Evolutionary conservation across 2,329 filamentous ascomycete species (phyloP).

Genomic region (Elsinoe arachidis): DNA sequence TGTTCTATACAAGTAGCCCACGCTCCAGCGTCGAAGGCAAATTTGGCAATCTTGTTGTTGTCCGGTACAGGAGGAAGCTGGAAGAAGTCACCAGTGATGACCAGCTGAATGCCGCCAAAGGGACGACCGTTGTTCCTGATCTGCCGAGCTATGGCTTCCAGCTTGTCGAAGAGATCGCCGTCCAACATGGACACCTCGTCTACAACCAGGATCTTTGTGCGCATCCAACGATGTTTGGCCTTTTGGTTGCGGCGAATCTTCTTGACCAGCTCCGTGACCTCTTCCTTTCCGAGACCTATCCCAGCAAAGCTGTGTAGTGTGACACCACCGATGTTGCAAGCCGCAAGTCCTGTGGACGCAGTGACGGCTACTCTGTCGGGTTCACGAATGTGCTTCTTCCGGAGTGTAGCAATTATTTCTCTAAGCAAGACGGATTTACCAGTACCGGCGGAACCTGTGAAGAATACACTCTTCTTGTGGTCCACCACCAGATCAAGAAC

Average conservation of each 20-base stretch:
- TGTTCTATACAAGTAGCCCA: conserved; percentile 92
- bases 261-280: conserved; percentile 68
- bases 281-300: conserved; percentile 89
- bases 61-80: conserved; percentile 92
- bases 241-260: conserved; percentile 87
- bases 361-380: conserved; percentile 85
- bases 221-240: conserved; percentile 79
- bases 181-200: conserved; percentile 99
- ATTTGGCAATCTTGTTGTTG: conserved; percentile 62
- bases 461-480: conserved; percentile 82
- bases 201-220: conserved; percentile 77
- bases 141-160: conserved; percentile 75
- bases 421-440: conserved; percentile 95
- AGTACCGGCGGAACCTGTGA: conserved; percentile 88
- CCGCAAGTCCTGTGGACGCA: conserved; percentile 88
- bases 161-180: conserved; percentile 91
- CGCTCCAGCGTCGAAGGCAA: conserved; percentile 84
- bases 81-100: conserved; percentile 97
- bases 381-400: conserved; percentile 65
- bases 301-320: conserved; percentile 94
- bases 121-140: conserved; percentile 85
- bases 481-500: conserved; percentile 77
- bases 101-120: conserved; percentile 90
- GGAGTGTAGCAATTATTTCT: conserved; percentile 75
- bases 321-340: conserved; percentile 92